Conservation (phyloP, 179 eudicot species). For the Beta macrorhiza region DNA sequence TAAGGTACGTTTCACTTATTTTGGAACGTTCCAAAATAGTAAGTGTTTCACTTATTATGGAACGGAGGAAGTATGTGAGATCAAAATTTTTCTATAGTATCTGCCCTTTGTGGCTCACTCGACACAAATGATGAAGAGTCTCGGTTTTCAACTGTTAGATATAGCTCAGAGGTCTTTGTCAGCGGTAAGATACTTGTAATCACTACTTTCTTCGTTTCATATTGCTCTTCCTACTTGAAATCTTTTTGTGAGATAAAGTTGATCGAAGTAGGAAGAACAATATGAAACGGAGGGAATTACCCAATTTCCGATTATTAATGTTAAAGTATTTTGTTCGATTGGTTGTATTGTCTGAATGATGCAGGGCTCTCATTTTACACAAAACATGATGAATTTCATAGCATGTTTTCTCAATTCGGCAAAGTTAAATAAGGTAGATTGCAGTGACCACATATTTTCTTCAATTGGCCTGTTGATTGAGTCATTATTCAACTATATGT, state of each 20-base stretch:
- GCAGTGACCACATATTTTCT: background rate
- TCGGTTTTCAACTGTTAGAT: slow-evolving; percentile 24
- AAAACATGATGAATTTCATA: slow-evolving; percentile 42
- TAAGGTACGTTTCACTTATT: too few relatives aligned
- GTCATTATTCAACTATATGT: background rate
- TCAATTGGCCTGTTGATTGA: background rate
- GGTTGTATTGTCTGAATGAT: background rate
- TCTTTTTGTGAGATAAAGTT: too few relatives aligned
- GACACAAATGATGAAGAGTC: background rate
- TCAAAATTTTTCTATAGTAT: too few relatives aligned
- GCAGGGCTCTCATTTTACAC: slow-evolving; percentile 75
- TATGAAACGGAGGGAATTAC: too few relatives aligned
- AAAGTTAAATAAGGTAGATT: slow-evolving; percentile 50
- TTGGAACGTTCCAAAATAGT: too few relatives aligned
- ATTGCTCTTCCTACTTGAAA: too few relatives aligned
- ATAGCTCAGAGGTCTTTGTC: slow-evolving; percentile 49
- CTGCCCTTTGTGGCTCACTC: too few relatives aligned
- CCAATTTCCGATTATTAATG: background rate
- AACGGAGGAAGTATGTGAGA: too few relatives aligned
- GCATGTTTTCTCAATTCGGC: slow-evolving; percentile 64
- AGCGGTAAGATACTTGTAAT: slow-evolving; percentile 41
- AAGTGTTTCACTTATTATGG: too few relatives aligned
- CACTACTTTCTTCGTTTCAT: background rate
- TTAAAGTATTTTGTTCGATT: background rate
- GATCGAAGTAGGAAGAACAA: too few relatives aligned